These are phyloP conservation scores for Populus davidiana DNA, from an alignment of 345 rosid species.

Conservation along the genomic window DNA sequence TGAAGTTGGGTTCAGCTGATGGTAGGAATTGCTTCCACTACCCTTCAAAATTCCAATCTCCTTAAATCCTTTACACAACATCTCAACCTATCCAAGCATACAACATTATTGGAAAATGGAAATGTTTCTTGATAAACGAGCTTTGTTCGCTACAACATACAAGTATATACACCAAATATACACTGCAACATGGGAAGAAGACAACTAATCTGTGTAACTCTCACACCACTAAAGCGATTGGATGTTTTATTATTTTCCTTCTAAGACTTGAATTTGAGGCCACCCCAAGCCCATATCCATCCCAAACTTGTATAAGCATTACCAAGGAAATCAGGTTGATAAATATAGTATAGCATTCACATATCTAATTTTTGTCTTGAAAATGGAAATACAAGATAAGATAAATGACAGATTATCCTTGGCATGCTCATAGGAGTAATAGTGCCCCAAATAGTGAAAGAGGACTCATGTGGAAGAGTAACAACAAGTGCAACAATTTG, in stretches of 20 bases:
- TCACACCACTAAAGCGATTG: not conserved
- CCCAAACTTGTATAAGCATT: not conserved
- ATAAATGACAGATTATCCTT: not conserved
- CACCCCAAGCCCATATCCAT: not conserved
- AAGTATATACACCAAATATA: not conserved
- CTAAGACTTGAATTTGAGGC: not conserved
- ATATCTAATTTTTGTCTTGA: not conserved
- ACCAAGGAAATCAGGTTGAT: not conserved
- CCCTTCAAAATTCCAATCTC: conserved; percentile 73
- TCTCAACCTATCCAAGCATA: conserved; percentile 50
- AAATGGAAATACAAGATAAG: too few species aligned
- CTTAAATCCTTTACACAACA: conserved; percentile 67
- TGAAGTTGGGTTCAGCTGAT: conserved; percentile 83
- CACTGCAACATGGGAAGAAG: not conserved
- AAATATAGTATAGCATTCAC: not conserved
- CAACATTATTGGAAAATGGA: conserved; percentile 9
- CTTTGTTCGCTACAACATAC: not conserved
- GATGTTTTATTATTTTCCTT: not conserved
- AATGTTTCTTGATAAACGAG: conserved; percentile 4
- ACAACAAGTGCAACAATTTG: not conserved
- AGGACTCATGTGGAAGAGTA: not conserved
- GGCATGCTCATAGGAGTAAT: not conserved
- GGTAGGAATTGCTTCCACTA: conserved; percentile 42
- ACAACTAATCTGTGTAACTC: not conserved
- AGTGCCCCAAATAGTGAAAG: not conserved